Evolutionary conservation across 805 yeast genomes (phyloP).

Genomic region (Barnettozyma vustinii): DNA sequence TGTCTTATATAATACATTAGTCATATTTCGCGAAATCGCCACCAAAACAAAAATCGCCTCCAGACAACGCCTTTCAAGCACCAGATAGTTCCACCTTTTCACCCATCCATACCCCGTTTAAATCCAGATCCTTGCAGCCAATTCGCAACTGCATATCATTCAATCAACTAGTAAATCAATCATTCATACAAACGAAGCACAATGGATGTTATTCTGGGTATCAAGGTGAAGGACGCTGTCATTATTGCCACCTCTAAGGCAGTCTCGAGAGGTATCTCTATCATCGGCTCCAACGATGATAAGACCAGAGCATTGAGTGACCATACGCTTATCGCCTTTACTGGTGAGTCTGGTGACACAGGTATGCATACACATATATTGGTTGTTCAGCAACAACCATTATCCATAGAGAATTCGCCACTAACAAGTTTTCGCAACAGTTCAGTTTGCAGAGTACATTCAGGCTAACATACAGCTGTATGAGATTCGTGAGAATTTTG

Average conservation of each 20-base stretch:
- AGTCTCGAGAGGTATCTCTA: slow-evolving; percentile 83
- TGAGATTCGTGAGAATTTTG: slow-evolving; percentile 78
- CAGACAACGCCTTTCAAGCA: neutral
- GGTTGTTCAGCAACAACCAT: neutral
- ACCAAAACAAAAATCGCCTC: neutral
- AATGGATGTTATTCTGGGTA: slow-evolving; percentile 91
- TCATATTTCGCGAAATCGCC: neutral
- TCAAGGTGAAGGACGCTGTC: slow-evolving; percentile 74
- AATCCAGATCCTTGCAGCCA: neutral
- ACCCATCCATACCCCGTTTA: neutral
- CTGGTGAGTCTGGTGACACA: slow-evolving; percentile 97
- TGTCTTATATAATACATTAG: too few species aligned
- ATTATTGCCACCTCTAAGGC: slow-evolving; percentile 94
- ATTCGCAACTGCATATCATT: neutral
- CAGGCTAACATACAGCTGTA: slow-evolving; percentile 89
- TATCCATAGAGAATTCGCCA: slow-evolving; percentile 4
- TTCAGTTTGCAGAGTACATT: slow-evolving; percentile 89
- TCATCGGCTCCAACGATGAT: slow-evolving; percentile 72
- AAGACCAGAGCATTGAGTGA: slow-evolving; percentile 72
- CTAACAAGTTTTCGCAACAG: slow-evolving; percentile 25
- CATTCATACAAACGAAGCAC: neutral
- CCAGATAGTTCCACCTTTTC: neutral
- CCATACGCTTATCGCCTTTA: slow-evolving; percentile 78
- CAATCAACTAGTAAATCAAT: neutral
- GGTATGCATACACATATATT: slow-evolving; percentile 21